A percentile compares a stretch with the other conserved stretches of the same genome.
These are phyloP conservation scores for Pseudodiploospora longispora DNA, from an alignment of 2,329 filamentous ascomycete genomes.

Conservation along the genomic window DNA sequence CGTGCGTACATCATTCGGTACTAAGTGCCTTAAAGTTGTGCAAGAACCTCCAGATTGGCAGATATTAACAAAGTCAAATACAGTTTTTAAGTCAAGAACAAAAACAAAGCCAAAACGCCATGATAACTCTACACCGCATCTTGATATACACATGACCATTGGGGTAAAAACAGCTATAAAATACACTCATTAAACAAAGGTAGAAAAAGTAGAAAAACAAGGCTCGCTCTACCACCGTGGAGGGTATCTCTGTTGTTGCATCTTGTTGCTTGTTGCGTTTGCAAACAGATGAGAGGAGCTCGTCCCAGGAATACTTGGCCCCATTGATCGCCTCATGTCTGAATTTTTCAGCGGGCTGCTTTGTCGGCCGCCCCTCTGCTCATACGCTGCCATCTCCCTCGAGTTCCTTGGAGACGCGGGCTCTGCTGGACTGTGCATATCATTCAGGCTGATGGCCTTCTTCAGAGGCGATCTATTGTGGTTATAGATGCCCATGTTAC, in stretches of 20 bases:
- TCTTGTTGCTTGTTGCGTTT: conserved; percentile 25
- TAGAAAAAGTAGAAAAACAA: not conserved
- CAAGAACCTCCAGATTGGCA: no score
- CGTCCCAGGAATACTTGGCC: conserved; percentile 11
- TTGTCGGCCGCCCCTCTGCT: conserved; percentile 36
- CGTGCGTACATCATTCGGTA: no score
- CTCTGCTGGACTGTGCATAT: conserved; percentile 36
- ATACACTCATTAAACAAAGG: not conserved
- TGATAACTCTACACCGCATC: no score
- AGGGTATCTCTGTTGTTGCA: conserved; percentile 35
- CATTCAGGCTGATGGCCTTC: conserved; percentile 60
- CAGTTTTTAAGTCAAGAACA: not conserved
- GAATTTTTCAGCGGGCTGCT: conserved; percentile 33
- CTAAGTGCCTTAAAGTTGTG: no score
- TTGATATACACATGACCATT: no score
- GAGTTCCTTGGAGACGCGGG: conserved; percentile 47
- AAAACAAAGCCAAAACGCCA: conserved; percentile 4
- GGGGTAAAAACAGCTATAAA: no score
- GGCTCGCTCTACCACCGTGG: conserved; percentile 17
- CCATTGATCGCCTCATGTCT: conserved; percentile 20
- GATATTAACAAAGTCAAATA: no score
- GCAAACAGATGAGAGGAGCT: conserved; percentile 31
- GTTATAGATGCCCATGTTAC: conserved; percentile 70
- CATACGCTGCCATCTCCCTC: conserved; percentile 51
- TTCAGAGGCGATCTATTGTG: conserved; percentile 78